Conservation (phyloP, 305 asterid genomes). For the Fraxinus floribunda region DNA sequence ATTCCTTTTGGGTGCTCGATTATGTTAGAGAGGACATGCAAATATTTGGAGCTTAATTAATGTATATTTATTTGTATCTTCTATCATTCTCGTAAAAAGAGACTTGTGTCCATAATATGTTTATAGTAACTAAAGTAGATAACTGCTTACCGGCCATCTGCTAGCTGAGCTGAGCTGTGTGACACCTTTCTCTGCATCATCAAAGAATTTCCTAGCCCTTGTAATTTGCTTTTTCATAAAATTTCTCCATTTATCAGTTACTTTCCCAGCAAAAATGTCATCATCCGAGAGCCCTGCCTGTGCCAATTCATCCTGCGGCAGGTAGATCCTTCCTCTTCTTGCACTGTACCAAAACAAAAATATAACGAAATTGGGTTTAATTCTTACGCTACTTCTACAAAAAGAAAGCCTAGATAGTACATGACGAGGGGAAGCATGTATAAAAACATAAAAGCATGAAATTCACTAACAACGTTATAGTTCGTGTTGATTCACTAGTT, state of each 20-base stretch:
- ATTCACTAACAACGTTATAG: not conserved
- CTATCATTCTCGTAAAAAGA: not conserved
- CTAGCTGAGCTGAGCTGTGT: constrained; percentile 88
- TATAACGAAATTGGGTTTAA: not conserved
- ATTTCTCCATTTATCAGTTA: constrained; percentile 84
- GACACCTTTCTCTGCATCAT: constrained; percentile 82
- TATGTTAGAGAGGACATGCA: not conserved
- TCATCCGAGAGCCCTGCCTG: constrained; percentile 86
- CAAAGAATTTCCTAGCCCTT: constrained; percentile 88
- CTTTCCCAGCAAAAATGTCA: constrained; percentile 80
- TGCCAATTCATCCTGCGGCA: constrained; percentile 92
- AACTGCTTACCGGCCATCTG: constrained; percentile 86
- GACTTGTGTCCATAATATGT: not conserved
- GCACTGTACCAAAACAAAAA: constrained; percentile 48
- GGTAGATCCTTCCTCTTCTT: constrained; percentile 82
- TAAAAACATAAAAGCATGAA: not conserved
- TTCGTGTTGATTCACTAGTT: not conserved
- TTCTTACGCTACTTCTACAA: not conserved
- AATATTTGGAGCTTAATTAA: not conserved
- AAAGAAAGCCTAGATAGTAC: not conserved
- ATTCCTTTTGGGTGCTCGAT: not conserved
- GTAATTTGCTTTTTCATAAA: constrained; percentile 90
- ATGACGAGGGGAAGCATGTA: not conserved
- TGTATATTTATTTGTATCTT: not conserved
- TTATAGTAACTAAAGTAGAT: not conserved